Evolutionary conservation across 2,329 filamentous ascomycete genomes (phyloP), one percentile per base, ranked within the genome.

Genomic region (Ustulina deusta): DNA sequence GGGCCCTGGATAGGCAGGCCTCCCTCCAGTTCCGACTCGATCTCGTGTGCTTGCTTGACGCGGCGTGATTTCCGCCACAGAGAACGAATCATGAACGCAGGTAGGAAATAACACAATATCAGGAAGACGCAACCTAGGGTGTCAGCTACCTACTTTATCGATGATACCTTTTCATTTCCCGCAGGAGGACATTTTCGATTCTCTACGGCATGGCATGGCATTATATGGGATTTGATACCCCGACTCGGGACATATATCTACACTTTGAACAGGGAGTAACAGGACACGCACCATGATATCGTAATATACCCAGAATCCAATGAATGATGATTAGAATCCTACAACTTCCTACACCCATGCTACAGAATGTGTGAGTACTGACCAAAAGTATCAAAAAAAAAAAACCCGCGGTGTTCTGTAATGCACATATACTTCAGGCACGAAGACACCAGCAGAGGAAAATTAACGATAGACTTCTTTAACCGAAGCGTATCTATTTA

Each of bases 231-330:
- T 27, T 34, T 25, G 22, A 40, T 51, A 20, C 34, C 27, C 3
- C 13, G 17, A 20, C 17, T 13, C 20, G 38, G 10, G 22, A n/a
- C n/a, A n/a, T n/a, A n/a, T n/a, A n/a, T n/a, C n/a, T 38, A 55
- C 38, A 48, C 29, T 36, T 62, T 27, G 32, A 58, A 32, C 3
- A 34, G n/a, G 25, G 6, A 29, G 25, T 15, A n/a, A 34, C 7
- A 10, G 27, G 6, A 29, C 48, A 22, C 10, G 25, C 9, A 36
- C 9, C 46, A 29, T n/a, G n/a, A n/a, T 34, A 40, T 34, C 20
- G 25, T 40, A 55, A 55, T 48, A 55, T 65, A 55, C 62, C 48
- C 46, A 27, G 27, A 27, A 36, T 65, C n/a, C n/a, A n/a, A n/a
- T 60, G 20, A 48, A 48, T 25, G 29, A 59, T 44, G 1, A n/a